These are phyloP conservation scores for Penicillium fuscoglaucum DNA, from an alignment of 2,329 filamentous ascomycete genomes.

Conservation along the genomic window DNA sequence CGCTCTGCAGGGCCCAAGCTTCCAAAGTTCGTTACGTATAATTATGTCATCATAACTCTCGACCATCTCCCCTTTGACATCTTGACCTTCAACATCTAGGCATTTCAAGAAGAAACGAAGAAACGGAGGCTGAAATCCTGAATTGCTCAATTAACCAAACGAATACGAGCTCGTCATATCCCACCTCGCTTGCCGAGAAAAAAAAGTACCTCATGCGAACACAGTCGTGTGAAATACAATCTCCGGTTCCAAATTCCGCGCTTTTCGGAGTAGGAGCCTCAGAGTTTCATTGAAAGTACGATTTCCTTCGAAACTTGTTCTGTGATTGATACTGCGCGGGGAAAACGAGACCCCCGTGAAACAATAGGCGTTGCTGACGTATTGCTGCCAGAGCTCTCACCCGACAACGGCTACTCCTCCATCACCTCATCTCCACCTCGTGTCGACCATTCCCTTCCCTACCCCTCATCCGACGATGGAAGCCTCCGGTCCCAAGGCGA, in stretches of 20 bases:
- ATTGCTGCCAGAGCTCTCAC: conserved; percentile 29
- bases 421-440: conserved; percentile 24
- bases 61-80: conserved; percentile 11
- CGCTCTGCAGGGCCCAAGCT: conserved; percentile 20
- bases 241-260: conserved; percentile 25
- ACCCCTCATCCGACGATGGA: conserved; percentile 37
- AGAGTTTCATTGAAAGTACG: conserved; percentile 24
- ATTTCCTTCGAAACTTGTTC: not conserved
- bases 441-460: conserved; percentile 19
- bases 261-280: conserved; percentile 17
- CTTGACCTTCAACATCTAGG: conserved; percentile 6
- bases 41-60: conserved; percentile 31
- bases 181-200: conserved; percentile 4
- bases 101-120: not conserved
- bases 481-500: conserved; percentile 34
- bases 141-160: not conserved
- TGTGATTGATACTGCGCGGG: not conserved
- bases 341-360: not conserved
- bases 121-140: not conserved
- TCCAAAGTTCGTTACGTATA: conserved; percentile 17
- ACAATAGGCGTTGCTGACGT: conserved; percentile 26
- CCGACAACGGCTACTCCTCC: conserved; percentile 25
- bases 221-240: conserved; percentile 27
- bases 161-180: conserved; percentile 1
- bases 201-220: conserved; percentile 30